Evolutionary conservation across 2,329 filamentous ascomycete genomes (phyloP), one percentile per base, ranked within the genome.

Genomic region (Beauveria scarabaeidicola): DNA sequence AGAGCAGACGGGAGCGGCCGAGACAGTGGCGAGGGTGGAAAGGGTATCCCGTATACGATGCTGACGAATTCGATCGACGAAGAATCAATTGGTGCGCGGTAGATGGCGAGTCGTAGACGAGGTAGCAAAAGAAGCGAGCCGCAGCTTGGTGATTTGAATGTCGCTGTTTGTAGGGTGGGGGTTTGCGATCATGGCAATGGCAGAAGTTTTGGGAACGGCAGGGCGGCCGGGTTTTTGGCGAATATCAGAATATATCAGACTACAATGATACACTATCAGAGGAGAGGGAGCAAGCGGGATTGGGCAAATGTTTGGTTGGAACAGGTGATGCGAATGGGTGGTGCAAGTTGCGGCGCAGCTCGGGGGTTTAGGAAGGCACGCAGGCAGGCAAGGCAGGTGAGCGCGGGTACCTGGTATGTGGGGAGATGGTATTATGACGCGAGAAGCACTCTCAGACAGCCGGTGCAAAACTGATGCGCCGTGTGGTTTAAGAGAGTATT

Each of bases 91-190:
- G 52, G 25, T 27, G 52, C 38, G 25, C 17, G 38, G n/a, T 15
- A 8, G n/a, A n/a, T 5, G 11, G 23, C 17, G 3, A 17, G 52
- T 40, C 38, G 36, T 17, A 27, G 38, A n/a, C 25, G 13, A 41
- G 25, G 40, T 5, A 15, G 52, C 11, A 6, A 27, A 44, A 29
- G 27, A 46, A 8, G 40, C 27, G 19, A 36, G 40, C 25, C 41
- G 52, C 21, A 19, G 25, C 17, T 38, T 56, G 15, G 53, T 47
- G 43, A 25, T 46, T 47, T 38, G 25, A 29, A 5, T 19, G 43
- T 47, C 32, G 53, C 52, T 47, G 53, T 40, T 47, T 56, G 53
- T 11, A 23, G 53, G 19, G 53, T 48, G 43, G 29, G 53, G 41
- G 50, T 48, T 40, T 38, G 53, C 9, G 43, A 32, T 27, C 32